Base-by-base conservation (phyloP, 192 early-diverging fungal species). In the Funneliformis mosseae region DNA sequence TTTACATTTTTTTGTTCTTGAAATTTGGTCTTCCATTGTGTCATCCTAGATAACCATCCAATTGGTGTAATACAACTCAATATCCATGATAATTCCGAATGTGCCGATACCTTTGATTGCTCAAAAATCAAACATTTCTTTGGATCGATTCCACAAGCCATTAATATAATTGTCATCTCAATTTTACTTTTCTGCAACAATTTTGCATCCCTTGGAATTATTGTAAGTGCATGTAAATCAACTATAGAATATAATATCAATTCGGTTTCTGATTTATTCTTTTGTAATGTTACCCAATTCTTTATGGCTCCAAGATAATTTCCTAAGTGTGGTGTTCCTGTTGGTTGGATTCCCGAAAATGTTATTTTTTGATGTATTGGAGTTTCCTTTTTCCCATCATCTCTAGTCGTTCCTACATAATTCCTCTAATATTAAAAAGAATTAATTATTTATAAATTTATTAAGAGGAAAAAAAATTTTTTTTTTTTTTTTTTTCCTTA, bases 291-390 rank as follows among this genome's bases (percentile, higher is more conserved):
- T 3, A 93, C 93, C 97, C 96, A 98, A 86, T 96, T 95, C 2
- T 83, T 85, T 25, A 98, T 85, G 21, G 96, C 94, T 1, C 97
- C 97, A 72, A 97, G 90, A 81, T 97, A 98, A 84, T 98, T 98
- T 71, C 97, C 97, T 27, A 98, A 86, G 81, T 98, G 97, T 45
- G 95, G 95, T 23, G 91, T 89, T 8, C 96, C 97, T 42, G 97
- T 98, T 12, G 97, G 96, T 84, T 98, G 97, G 79, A 98, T 97
- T 0, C 96, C 97, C 7, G 95, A 96, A 63, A 98, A 91, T 43
- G 92, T 89, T 8, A 84, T 80, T n/a, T 55, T 69, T 77, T 83
- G 12, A 16, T 50, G 48, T 16, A 33, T 3, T 33, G 33, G 33
- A 33, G 33, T 33, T 33, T 33, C 3, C 33, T 18, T 50, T 50